phyloP scores from a whole-genome alignment of 78 protist species.

The Creolimax fragrantissima region DNA sequence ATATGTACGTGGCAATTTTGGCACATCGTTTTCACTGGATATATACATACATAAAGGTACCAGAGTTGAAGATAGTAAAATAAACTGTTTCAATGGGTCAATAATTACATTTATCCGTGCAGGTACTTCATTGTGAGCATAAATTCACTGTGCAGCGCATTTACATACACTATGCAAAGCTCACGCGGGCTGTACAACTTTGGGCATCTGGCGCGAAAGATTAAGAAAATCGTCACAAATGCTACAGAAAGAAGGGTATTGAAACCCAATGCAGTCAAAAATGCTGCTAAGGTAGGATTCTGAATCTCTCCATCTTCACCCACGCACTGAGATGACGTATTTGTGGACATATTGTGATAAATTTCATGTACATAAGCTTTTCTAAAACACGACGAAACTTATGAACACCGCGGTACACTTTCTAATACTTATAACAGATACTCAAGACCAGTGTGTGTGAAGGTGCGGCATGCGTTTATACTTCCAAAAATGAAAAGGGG shows the following conservation, averaged over 20 bases:
- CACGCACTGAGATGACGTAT: not conserved
- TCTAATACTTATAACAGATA: too few species aligned
- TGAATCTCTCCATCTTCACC: not conserved
- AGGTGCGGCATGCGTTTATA: too few species aligned
- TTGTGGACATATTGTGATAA: not conserved
- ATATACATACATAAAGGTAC: too few species aligned
- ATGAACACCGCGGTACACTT: too few species aligned
- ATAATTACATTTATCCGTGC: not conserved
- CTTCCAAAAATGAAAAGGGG: too few species aligned
- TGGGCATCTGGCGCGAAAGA: not conserved
- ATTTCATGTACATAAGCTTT: too few species aligned
- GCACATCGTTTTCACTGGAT: not conserved
- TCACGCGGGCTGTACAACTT: not conserved
- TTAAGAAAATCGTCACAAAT: not conserved
- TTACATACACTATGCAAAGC: not conserved
- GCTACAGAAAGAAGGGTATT: not conserved
- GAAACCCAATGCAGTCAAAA: not conserved
- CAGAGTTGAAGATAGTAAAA: too few species aligned
- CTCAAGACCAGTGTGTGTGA: too few species aligned
- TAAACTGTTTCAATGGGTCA: not conserved
- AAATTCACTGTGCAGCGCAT: not conserved
- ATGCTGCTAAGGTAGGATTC: not conserved
- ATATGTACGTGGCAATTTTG: not conserved
- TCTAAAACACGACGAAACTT: too few species aligned
- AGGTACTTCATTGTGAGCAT: not conserved